These are phyloP conservation scores for Furculomyces boomerangus DNA, from an alignment of 371 early-diverging fungal species.

Conservation along the genomic window DNA sequence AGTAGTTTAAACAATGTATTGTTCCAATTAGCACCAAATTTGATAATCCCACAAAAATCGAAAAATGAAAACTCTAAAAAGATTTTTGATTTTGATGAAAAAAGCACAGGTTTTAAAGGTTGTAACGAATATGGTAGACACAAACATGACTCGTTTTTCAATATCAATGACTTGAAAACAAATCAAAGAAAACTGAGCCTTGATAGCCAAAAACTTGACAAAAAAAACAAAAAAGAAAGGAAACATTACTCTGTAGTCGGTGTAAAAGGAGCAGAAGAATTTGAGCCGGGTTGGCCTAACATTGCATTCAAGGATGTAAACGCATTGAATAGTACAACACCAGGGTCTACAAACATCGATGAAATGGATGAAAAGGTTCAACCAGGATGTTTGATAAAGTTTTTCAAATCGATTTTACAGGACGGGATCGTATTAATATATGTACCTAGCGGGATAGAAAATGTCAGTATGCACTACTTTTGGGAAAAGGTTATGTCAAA, in stretches of 20 bases:
- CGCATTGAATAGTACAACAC: too few species aligned
- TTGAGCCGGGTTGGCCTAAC: too few species aligned
- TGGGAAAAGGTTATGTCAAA: background rate
- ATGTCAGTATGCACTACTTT: constrained; percentile 2
- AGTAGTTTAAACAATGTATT: background rate
- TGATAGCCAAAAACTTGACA: too few species aligned
- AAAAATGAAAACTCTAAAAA: background rate
- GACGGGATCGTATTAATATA: background rate
- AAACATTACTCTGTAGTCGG: too few species aligned
- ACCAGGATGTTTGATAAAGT: background rate
- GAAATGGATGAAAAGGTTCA: background rate
- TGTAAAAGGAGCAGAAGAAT: too few species aligned
- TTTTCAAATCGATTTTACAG: background rate
- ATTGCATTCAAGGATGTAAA: too few species aligned
- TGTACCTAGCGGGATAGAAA: background rate
- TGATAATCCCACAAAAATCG: background rate
- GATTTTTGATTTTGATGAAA: background rate
- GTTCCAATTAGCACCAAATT: constrained; percentile 1
- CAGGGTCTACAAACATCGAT: too few species aligned
- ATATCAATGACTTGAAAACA: too few species aligned
- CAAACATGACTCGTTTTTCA: too few species aligned
- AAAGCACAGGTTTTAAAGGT: background rate
- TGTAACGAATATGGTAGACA: background rate
- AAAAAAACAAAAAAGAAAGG: too few species aligned
- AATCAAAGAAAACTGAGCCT: too few species aligned